Evolutionary conservation across 306 rosid species (phyloP).

Genomic region (Clitoria ternatea): DNA sequence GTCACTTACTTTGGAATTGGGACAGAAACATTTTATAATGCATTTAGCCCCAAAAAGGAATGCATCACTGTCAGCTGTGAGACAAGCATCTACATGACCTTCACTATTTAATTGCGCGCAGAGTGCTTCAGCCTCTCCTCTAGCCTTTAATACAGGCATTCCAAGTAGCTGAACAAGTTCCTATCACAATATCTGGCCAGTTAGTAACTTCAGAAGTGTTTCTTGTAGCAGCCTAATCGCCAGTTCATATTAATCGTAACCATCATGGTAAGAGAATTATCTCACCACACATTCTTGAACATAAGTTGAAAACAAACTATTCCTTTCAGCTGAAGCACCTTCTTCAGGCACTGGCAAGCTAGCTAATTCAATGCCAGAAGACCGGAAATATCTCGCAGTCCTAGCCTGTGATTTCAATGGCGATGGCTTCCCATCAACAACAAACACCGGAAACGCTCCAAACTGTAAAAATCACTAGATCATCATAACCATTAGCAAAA

Average conservation of each 20-base stretch:
- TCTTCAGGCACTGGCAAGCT: constrained; percentile 51
- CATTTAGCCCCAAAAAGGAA: constrained; percentile 84
- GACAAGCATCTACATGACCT: constrained; percentile 90
- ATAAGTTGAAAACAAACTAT: constrained; percentile 42
- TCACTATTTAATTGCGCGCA: constrained; percentile 75
- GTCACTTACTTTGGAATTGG: constrained; percentile 63
- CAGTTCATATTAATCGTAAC: neutral
- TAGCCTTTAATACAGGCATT: constrained; percentile 80
- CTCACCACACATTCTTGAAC: constrained; percentile 90
- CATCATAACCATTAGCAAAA: constrained; percentile 16
- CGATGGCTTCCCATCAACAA: constrained; percentile 84
- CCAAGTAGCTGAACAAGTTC: constrained; percentile 84
- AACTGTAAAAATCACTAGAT: constrained; percentile 45
- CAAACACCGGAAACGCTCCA: constrained; percentile 86
- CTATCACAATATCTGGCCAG: constrained; percentile 35
- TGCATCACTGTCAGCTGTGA: constrained; percentile 84
- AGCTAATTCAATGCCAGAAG: constrained; percentile 59
- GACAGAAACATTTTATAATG: constrained; percentile 56
- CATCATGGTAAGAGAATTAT: constrained; percentile 17
- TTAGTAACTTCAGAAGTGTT: neutral
- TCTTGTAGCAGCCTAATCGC: neutral
- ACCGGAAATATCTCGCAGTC: constrained; percentile 57
- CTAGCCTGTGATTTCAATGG: constrained; percentile 69
- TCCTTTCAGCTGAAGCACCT: constrained; percentile 69
- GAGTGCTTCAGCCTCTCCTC: constrained; percentile 95